Base-by-base conservation (phyloP, 768 basidiomycete species). In the Gloeopeniophorella convolvens region DNA sequence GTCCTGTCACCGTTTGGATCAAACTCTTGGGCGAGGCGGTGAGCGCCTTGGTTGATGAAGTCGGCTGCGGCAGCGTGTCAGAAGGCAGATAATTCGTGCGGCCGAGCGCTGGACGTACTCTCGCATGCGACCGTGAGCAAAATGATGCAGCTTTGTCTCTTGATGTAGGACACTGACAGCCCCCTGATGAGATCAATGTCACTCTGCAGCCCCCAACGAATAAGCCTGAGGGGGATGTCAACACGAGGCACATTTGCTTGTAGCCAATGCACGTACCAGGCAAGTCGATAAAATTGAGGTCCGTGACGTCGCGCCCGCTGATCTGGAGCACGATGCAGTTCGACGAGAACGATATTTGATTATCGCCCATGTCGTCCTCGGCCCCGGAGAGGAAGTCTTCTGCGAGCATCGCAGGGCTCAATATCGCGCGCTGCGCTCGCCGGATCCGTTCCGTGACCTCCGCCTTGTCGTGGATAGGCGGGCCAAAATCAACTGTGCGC, bases 11-110 rank as follows among this genome's bases (percentile, higher is more conserved):
- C 85, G 1, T 75, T 65, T 0, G 80, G 77, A 55, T 89, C 85
- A 33, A 74, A 65, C 13, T 68, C 45, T 56, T 78, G 80, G 0
- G 83, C 78, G 0, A 89, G 66, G n/a, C 75, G 68, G 53, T 83
- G 79, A 0, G 86, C 85, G 0, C 83, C 83, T 61, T 89, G 86
- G 40, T 86, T 90, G 57, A 88, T 82, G 24, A 85, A 85, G 55
- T 90, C 86, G 48, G 85, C 88, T 89, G 41, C 42, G 42, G 32
- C 27, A 1, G 4, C 12, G n/a, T 32, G 42, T 23, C 13, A 36
- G 32, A 41, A 20, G 8, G n/a, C 7, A 24, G 7, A n/a, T n/a
- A 42, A 3, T 2, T n/a, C 20, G n/a, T 32, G 39, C 28, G 15
- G 11, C 31, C 30, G 16, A n/a, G 26, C 5, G n/a, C 4, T 3